phyloP scores from a whole-genome alignment of 2,329 filamentous ascomycete species.

The Phaeosphaeriaceae sp. region DNA sequence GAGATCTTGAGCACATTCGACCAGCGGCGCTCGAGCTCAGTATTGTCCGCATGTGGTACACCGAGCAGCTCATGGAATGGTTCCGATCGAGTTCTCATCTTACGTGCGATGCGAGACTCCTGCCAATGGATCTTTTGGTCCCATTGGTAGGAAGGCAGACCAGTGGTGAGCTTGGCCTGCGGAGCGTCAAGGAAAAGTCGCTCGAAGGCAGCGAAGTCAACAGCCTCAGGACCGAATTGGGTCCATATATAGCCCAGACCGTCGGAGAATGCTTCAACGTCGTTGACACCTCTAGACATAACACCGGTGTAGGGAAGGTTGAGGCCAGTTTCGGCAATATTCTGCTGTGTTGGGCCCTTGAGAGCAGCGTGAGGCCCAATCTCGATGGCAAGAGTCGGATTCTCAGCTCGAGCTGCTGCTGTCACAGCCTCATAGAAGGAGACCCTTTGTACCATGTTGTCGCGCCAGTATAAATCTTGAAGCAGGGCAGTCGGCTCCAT shows the following conservation, averaged over 20 bases:
- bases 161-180: conserved; percentile 4
- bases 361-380: conserved; percentile 57
- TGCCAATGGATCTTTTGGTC: conserved; percentile 43
- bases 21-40: not conserved
- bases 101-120: too few relatives aligned
- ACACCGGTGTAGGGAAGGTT: too few relatives aligned
- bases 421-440: conserved; percentile 53
- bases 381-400: too few relatives aligned
- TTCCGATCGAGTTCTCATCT: too few relatives aligned
- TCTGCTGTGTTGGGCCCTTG: conserved; percentile 50
- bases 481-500: conserved; percentile 17
- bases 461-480: conserved; percentile 51
- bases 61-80: conserved; percentile 14
- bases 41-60: too few relatives aligned
- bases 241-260: conserved; percentile 13
- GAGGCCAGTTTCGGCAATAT: too few relatives aligned
- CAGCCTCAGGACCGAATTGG: not conserved
- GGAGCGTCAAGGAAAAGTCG: not conserved
- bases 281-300: conserved; percentile 28
- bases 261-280: conserved; percentile 24
- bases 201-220: conserved; percentile 6
- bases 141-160: conserved; percentile 37
- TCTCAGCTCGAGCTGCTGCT: too few relatives aligned
- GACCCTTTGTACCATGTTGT: conserved; percentile 49
- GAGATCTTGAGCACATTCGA: conserved; percentile 52